Percentiles rank a stretch among this genome's conserved stretches.
Evolutionary conservation across 345 rosid genomes (phyloP).

Genomic region (Gossypium bickii): DNA sequence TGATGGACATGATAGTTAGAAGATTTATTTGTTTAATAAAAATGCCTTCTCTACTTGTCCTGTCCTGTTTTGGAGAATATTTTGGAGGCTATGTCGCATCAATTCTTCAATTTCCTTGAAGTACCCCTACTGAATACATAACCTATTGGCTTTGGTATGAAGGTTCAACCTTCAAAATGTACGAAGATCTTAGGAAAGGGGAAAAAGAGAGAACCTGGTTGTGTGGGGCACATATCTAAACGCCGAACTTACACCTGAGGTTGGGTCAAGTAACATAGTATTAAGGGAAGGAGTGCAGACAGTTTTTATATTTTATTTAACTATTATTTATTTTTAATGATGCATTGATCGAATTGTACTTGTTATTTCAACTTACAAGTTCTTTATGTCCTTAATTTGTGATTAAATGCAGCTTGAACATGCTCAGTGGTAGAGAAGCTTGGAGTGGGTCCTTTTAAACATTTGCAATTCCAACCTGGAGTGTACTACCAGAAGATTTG

Average conservation of each 20-base stretch:
- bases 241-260: neutral
- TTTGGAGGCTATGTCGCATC: neutral
- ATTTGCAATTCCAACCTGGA: conserved; percentile 2
- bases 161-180: neutral
- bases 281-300: neutral
- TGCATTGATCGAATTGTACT: neutral
- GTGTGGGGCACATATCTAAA: neutral
- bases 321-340: neutral
- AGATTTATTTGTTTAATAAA: neutral
- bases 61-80: neutral
- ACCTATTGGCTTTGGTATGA: neutral
- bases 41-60: neutral
- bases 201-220: neutral
- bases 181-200: neutral
- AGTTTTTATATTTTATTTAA: neutral
- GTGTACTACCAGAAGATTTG: conserved; percentile 20
- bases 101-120: neutral
- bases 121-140: neutral
- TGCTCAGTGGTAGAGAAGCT: conserved; percentile 13
- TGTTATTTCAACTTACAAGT: neutral
- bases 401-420: conserved; percentile 21
- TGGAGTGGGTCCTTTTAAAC: neutral
- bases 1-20: neutral
- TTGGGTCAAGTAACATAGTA: neutral
- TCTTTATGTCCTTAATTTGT: conserved; percentile 9